Evolutionary conservation across 306 rosid genomes (phyloP).

Genomic region (Urtica urens): DNA sequence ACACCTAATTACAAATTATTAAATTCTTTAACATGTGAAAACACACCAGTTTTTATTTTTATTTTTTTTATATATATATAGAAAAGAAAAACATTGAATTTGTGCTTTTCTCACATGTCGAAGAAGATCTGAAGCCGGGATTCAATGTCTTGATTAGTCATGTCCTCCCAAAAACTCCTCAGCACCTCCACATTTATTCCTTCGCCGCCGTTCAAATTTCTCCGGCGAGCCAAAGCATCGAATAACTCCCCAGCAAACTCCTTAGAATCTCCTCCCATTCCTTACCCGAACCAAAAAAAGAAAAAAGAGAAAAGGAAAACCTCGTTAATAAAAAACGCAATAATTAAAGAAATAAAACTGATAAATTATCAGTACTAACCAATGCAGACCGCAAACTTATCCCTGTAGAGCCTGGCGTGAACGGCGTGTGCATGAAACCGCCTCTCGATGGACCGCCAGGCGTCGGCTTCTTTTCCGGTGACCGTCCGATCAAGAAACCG

Average conservation of each 20-base stretch:
- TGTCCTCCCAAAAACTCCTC: constrained; percentile 74
- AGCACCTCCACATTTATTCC: constrained; percentile 22
- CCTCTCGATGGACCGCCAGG: constrained; percentile 54
- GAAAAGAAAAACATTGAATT: neutral
- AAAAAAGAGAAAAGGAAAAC: constrained; percentile 14
- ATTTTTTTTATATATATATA: neutral
- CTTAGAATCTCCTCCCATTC: constrained; percentile 89
- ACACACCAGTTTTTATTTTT: too few relatives aligned
- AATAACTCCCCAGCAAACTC: constrained; percentile 76
- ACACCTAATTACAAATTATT: constrained; percentile 47
- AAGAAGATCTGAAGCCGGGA: constrained; percentile 83
- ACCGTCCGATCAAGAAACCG: constrained; percentile 58
- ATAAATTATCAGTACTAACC: constrained; percentile 30
- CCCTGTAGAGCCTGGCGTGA: constrained; percentile 45
- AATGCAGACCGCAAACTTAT: constrained; percentile 70
- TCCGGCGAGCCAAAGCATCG: constrained; percentile 64
- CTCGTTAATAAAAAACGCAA: neutral
- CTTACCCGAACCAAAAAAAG: constrained; percentile 16
- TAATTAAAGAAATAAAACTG: neutral
- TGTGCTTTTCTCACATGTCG: constrained; percentile 13
- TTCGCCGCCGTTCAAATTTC: constrained; percentile 17
- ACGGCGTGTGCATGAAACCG: constrained; percentile 40
- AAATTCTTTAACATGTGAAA: constrained; percentile 15
- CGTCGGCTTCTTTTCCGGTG: constrained; percentile 69
- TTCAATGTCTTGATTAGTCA: constrained; percentile 62